Conservation (phyloP, 176 grass and related monocot species). For the Raddia distichophylla region DNA sequence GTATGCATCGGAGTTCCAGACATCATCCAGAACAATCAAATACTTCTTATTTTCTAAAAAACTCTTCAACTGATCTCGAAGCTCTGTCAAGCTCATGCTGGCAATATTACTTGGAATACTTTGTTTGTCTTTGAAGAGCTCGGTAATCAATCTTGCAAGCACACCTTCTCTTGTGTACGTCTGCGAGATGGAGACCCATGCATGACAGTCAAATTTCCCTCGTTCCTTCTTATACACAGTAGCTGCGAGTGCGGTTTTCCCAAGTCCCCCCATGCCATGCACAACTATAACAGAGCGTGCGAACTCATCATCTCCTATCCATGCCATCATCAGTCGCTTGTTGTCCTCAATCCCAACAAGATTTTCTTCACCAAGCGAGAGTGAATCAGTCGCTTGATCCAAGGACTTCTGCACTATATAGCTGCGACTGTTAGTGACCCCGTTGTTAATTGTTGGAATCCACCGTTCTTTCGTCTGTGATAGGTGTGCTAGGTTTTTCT, state of each 20-base stretch:
- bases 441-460: background rate
- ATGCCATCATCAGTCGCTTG: background rate
- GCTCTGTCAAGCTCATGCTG: background rate
- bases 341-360: background rate
- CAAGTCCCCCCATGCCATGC: constrained; percentile 17
- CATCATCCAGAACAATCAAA: background rate
- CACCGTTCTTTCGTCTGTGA: background rate
- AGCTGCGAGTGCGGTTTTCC: constrained; percentile 17
- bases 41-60: background rate
- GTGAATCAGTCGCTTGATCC: background rate
- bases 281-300: background rate
- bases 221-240: background rate
- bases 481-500: background rate
- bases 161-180: constrained; percentile 7
- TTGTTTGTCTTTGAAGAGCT: background rate
- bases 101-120: background rate
- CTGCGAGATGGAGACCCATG: constrained; percentile 32
- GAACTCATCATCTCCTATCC: background rate
- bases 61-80: background rate
- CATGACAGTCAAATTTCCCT: background rate
- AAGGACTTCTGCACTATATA: background rate
- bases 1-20: background rate
- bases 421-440: background rate
- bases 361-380: background rate
- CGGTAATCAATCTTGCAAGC: background rate